Conservation (phyloP, 352 stramenopile genomes). For the Phytopythium vexans region DNA sequence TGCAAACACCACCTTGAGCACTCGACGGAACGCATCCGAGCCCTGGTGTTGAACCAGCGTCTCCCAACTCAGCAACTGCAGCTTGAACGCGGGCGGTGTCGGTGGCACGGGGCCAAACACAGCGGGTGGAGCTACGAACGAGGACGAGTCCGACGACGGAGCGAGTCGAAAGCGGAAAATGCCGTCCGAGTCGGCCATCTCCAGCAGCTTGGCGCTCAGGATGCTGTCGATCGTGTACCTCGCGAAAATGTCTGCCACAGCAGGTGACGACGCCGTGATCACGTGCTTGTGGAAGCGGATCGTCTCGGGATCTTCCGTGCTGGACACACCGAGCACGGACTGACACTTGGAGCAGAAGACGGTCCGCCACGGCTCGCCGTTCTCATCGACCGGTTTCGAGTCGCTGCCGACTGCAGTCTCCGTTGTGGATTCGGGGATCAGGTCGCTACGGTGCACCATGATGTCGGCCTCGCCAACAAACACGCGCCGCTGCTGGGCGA, state of each 20-base stretch:
- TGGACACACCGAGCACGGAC: slow-evolving; percentile 30
- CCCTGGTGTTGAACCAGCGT: slow-evolving; percentile 41
- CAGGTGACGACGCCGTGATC: slow-evolving; percentile 17
- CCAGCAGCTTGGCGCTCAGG: slow-evolving; percentile 59
- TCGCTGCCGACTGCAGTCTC: no score
- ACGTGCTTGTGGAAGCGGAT: slow-evolving; percentile 64
- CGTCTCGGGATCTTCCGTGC: slow-evolving; percentile 33
- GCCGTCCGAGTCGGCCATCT: slow-evolving; percentile 66
- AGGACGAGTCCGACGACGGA: not conserved
- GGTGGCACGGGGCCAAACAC: slow-evolving; percentile 1
- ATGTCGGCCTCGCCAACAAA: slow-evolving; percentile 68
- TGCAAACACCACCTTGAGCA: slow-evolving; percentile 71
- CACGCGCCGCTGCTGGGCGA: slow-evolving; percentile 39
- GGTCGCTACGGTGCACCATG: slow-evolving; percentile 50
- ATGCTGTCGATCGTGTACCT: slow-evolving; percentile 77
- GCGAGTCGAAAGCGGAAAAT: slow-evolving; percentile 61
- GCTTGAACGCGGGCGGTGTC: slow-evolving; percentile 10
- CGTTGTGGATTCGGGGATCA: slow-evolving; percentile 5
- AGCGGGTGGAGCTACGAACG: not conserved
- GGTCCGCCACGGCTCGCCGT: slow-evolving; percentile 28
- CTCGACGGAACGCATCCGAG: slow-evolving; percentile 32
- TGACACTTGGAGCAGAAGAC: slow-evolving; percentile 44
- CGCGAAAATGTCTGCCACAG: slow-evolving; percentile 37
- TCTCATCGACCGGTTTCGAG: not conserved
- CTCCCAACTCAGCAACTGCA: slow-evolving; percentile 77